Base-by-base conservation (phyloP, 208 protist genomes). In the Crithidia sp. region DNA sequence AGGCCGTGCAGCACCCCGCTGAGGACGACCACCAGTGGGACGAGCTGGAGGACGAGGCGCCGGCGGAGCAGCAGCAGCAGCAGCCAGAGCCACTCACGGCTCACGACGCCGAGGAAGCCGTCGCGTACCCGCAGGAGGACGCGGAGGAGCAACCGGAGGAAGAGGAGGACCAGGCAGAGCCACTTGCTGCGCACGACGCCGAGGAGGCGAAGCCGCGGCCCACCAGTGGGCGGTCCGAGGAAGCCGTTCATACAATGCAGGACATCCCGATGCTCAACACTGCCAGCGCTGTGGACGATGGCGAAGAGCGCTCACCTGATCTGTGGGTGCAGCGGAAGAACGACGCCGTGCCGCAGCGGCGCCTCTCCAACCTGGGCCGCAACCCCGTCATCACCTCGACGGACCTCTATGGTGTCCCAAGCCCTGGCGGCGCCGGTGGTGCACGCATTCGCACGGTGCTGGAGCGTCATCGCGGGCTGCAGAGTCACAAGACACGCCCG, bases 41-140 rank as follows among this genome's bases (percentile, higher is more conserved):
- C 14, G 57, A 77, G 63, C 61, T 62, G n/a, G 28, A 71, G 41
- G 67, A 71, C 6, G 58, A 43, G n/a, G 16, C 44, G 16, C n/a
- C 13, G 28, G 19, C 40, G 50, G 0, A 57, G 4, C 49, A 60
- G 49, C 37, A 69, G 49, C 39, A 52, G 17, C 36, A 13, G 7
- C 16, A 71, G n/a, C 0, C 52, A 6, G 7, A 28, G 59, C 39
- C 16, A 44, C 56, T 43, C 4, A 36, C 28, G 0, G 41, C 60
- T 0, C 36, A 61, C 54, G 67, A 60, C 5, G 54, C 14, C n/a
- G 45, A 74, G 28, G 58, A 53, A 0, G 67, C 56, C 52, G 13
- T 28, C 1, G 28, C 28, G 28, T 28, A 41, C 8, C 57, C 44
- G 39, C 37, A 14, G 40, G 65, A 71, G 8, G 65, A 45, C 7